Percentiles rank a stretch among this genome's conserved stretches.
These are phyloP conservation scores for Eucalyptus decipiens DNA, from an alignment of 345 rosid genomes.

Conservation along the genomic window DNA sequence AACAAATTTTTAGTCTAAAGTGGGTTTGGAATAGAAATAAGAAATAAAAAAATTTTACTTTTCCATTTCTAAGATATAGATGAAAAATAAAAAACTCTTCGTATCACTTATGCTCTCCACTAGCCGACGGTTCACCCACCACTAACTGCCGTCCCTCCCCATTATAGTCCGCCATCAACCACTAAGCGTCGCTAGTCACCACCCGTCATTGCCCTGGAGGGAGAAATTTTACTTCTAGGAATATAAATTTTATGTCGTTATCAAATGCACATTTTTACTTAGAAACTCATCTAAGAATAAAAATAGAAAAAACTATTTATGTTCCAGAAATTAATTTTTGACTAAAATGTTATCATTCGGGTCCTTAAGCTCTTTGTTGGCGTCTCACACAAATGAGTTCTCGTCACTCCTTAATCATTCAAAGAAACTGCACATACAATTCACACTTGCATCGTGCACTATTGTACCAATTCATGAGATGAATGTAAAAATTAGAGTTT, in stretches of 20 bases:
- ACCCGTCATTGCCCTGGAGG: fast-evolving
- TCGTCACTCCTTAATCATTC: not conserved
- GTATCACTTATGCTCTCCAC: too few species aligned
- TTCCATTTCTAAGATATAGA: fast-evolving
- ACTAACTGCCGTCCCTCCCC: fast-evolving
- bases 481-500: not conserved
- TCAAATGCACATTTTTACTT: too few species aligned
- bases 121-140: fast-evolving
- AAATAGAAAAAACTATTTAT: too few species aligned
- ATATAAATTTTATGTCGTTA: too few species aligned
- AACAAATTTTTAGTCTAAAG: too few species aligned
- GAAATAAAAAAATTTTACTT: too few species aligned
- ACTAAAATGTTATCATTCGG: too few species aligned
- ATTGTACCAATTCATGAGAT: not conserved
- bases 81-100: too few species aligned
- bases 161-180: fast-evolving
- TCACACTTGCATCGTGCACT: not conserved
- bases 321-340: too few species aligned
- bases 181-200: fast-evolving
- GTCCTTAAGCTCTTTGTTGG: not conserved
- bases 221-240: too few species aligned
- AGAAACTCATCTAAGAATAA: fast-evolving
- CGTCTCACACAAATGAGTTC: not conserved
- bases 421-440: not conserved
- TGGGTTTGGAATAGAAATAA: too few species aligned